phyloP scores from a whole-genome alignment of 441 rosid genomes.

The Raphanus hybrid region DNA sequence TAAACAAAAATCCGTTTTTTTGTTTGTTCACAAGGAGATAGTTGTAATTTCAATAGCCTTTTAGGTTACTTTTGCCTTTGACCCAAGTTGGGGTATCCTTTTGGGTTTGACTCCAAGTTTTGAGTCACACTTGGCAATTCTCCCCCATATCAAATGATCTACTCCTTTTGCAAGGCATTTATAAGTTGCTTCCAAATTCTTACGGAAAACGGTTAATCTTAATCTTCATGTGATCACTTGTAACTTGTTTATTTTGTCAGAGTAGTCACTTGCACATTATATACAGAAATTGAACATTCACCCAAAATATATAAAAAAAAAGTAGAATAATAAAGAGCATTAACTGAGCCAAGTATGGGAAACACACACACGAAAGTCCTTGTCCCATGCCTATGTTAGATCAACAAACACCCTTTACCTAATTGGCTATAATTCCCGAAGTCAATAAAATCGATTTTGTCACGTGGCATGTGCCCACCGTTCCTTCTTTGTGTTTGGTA shows the following conservation, averaged over 20 bases:
- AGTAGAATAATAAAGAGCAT: background rate
- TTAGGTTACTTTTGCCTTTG: no score
- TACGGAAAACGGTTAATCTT: background rate
- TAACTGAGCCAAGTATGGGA: constrained; percentile 25
- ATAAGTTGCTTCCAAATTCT: background rate
- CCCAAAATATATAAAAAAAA: background rate
- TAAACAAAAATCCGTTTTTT: no score
- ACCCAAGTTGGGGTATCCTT: no score
- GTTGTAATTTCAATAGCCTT: no score
- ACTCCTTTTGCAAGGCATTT: background rate
- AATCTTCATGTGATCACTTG: background rate
- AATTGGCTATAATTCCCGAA: constrained; percentile 16
- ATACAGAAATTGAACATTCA: background rate
- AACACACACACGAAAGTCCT: constrained; percentile 34
- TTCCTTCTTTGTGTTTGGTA: constrained; percentile 27
- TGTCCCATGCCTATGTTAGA: constrained; percentile 38
- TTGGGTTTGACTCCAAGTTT: no score
- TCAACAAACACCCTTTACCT: constrained; percentile 36
- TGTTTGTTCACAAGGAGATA: no score
- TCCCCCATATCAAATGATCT: background rate
- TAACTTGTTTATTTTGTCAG: background rate
- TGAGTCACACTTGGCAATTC: no score
- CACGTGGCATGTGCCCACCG: constrained; percentile 26
- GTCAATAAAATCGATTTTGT: constrained; percentile 23
- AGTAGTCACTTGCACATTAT: background rate